phyloP scores from a whole-genome alignment of 441 rosid species.

The Codiaeum variegatum region DNA sequence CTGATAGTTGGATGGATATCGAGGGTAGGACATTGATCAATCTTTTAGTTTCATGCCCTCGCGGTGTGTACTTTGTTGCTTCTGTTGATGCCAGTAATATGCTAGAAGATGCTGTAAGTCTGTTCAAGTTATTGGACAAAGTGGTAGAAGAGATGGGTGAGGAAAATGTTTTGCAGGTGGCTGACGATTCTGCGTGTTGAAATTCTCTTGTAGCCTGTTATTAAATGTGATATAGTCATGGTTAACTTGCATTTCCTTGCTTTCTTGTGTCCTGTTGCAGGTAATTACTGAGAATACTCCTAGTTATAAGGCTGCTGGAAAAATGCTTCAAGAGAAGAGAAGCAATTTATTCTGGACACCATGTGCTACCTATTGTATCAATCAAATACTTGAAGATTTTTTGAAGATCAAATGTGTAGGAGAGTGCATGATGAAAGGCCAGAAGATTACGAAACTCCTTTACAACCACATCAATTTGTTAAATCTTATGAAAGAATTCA shows the following conservation, averaged over 20 bases:
- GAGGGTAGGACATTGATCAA: constrained; percentile 64
- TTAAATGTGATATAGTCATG: neutral
- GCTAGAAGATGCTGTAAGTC: constrained; percentile 52
- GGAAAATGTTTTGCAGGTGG: constrained; percentile 78
- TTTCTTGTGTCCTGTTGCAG: constrained; percentile 23
- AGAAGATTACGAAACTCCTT: constrained; percentile 69
- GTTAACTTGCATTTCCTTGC: constrained; percentile 17
- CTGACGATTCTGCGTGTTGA: too few species aligned
- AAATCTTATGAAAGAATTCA: constrained; percentile 60
- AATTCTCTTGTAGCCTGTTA: neutral
- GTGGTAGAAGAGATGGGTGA: constrained; percentile 90
- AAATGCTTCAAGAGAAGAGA: constrained; percentile 87
- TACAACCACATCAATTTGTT: constrained; percentile 66
- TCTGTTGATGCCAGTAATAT: constrained; percentile 73
- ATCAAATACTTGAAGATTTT: constrained; percentile 73
- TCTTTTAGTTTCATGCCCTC: constrained; percentile 74
- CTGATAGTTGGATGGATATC: constrained; percentile 77
- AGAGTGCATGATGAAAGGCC: constrained; percentile 70
- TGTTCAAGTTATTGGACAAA: constrained; percentile 70
- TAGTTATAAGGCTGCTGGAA: constrained; percentile 69
- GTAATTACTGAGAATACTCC: constrained; percentile 67
- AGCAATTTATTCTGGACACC: constrained; percentile 91
- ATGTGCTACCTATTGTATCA: constrained; percentile 67
- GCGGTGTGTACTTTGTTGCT: constrained; percentile 66
- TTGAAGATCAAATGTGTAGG: constrained; percentile 61